Evolutionary conservation across 179 eudicot species (phyloP).

Genomic region (Amaranthus tricolor): DNA sequence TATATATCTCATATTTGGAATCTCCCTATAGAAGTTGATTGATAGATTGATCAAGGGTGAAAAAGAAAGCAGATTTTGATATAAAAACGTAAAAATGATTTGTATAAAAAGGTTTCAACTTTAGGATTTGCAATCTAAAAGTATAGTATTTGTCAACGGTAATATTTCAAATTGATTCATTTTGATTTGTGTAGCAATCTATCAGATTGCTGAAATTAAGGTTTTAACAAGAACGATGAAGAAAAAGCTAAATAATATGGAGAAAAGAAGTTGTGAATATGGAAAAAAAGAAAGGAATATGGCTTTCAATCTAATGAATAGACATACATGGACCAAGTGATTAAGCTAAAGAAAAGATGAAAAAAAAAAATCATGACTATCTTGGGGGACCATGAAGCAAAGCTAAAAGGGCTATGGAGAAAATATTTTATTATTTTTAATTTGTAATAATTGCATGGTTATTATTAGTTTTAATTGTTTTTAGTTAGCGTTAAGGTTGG

Average conservation of each 20-base stretch:
- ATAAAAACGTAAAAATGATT: conserved; percentile 14
- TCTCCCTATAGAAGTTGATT: conserved; percentile 20
- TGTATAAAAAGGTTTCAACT: neutral
- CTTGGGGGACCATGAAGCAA: conserved; percentile 23
- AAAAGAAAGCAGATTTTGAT: conserved; percentile 16
- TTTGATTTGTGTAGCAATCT: conserved; percentile 9
- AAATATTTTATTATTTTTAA: conserved; percentile 19
- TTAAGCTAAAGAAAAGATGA: conserved; percentile 9
- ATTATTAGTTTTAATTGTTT: conserved; percentile 27
- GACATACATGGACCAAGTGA: conserved; percentile 30
- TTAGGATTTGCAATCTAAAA: no score
- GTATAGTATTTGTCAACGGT: no score
- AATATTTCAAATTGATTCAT: no score
- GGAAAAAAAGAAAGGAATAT: conserved; percentile 27
- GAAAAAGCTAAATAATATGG: neutral
- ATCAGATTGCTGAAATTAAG: no score
- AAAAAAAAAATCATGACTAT: conserved; percentile 15
- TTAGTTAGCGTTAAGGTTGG: conserved; percentile 22
- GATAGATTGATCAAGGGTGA: conserved; percentile 8
- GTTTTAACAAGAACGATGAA: conserved; percentile 23
- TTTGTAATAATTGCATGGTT: conserved; percentile 31
- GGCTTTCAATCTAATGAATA: conserved; percentile 31
- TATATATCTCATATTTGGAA: conserved; percentile 22
- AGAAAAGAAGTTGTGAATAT: conserved; percentile 23
- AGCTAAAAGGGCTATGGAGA: neutral